These are phyloP conservation scores for Kalanchoe fedtschenkoi DNA, from an alignment of 164 flowering plant genomes.

Conservation along the genomic window DNA sequence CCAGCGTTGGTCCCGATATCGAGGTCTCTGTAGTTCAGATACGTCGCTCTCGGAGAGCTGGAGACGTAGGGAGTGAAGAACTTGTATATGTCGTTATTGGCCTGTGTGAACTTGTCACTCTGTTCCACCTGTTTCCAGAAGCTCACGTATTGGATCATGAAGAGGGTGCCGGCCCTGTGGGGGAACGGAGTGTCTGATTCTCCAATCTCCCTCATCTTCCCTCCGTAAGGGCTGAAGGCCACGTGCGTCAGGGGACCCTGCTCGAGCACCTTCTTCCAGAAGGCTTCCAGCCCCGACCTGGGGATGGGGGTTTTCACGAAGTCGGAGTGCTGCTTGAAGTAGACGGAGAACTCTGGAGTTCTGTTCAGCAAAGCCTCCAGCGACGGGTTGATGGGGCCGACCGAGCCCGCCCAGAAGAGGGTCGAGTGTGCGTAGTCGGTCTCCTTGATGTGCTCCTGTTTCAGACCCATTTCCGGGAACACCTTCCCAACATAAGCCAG, in stretches of 20 bases:
- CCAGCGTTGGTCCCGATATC: conserved; percentile 14
- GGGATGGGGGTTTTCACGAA: conserved; percentile 18
- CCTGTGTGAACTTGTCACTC: not conserved
- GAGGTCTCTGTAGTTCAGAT: conserved; percentile 19
- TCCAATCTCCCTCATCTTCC: conserved; percentile 18
- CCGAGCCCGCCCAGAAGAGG: conserved; percentile 9
- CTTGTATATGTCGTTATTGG: conserved; percentile 6
- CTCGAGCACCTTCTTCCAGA: conserved; percentile 13
- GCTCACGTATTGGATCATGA: conserved; percentile 17
- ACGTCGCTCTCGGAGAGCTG: conserved; percentile 19
- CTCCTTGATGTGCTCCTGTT: conserved; percentile 10
- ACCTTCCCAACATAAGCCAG: conserved; percentile 3
- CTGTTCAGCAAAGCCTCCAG: conserved; percentile 10
- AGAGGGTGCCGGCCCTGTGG: conserved; percentile 18
- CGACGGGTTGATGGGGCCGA: conserved; percentile 4
- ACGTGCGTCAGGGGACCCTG: conserved; percentile 8
- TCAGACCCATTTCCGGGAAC: conserved; percentile 15
- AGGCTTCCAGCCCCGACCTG: not conserved
- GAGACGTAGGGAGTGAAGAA: conserved; percentile 23
- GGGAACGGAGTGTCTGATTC: conserved; percentile 18
- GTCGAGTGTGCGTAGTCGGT: conserved; percentile 17
- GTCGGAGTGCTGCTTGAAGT: conserved; percentile 20
- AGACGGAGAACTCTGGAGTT: conserved; percentile 4
- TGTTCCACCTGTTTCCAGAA: conserved; percentile 12
- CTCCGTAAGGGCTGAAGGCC: conserved; percentile 20